Evolutionary conservation across 2,329 filamentous ascomycete species (phyloP).

Genomic region (Fusarium algeriense): DNA sequence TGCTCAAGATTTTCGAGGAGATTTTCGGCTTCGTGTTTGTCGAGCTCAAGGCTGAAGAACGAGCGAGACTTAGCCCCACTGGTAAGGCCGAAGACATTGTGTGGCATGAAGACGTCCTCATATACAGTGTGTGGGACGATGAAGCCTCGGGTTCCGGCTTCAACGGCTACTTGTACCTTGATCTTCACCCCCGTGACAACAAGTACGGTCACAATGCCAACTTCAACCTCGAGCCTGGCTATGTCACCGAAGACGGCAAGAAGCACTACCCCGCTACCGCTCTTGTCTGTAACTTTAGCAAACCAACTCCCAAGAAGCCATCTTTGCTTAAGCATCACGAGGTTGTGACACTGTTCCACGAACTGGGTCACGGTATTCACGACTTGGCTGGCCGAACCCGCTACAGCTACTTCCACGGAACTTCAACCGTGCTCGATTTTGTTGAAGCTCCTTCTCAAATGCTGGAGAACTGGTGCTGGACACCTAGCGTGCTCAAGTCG

Average conservation of each 20-base stretch:
- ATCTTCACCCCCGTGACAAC: slow-evolving; percentile 82
- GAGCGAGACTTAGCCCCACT: slow-evolving; percentile 72
- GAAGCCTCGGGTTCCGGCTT: slow-evolving; percentile 77
- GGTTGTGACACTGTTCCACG: slow-evolving; percentile 85
- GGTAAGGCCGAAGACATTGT: slow-evolving; percentile 78
- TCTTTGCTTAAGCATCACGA: slow-evolving; percentile 86
- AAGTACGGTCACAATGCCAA: slow-evolving; percentile 90
- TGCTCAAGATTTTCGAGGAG: slow-evolving; percentile 87
- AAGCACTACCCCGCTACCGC: slow-evolving; percentile 82
- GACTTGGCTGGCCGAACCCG: slow-evolving; percentile 73
- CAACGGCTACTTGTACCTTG: slow-evolving; percentile 85
- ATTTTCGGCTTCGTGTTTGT: slow-evolving; percentile 85
- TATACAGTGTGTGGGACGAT: slow-evolving; percentile 88
- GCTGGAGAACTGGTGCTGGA: slow-evolving; percentile 84
- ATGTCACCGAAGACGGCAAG: slow-evolving; percentile 73
- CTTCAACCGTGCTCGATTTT: slow-evolving; percentile 74
- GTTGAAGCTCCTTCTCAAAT: slow-evolving; percentile 80
- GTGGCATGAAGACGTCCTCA: slow-evolving; percentile 86
- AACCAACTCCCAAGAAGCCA: slow-evolving; percentile 80
- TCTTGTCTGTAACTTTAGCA: slow-evolving; percentile 87
- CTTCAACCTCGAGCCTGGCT: slow-evolving; percentile 83
- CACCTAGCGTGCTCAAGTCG: slow-evolving; percentile 70
- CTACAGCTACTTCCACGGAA: slow-evolving; percentile 76
- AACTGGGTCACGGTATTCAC: slow-evolving; percentile 78
- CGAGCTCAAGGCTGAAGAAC: slow-evolving; percentile 75